These are phyloP conservation scores for Rubroshorea leprosula DNA, from an alignment of 345 rosid genomes.

Conservation along the genomic window DNA sequence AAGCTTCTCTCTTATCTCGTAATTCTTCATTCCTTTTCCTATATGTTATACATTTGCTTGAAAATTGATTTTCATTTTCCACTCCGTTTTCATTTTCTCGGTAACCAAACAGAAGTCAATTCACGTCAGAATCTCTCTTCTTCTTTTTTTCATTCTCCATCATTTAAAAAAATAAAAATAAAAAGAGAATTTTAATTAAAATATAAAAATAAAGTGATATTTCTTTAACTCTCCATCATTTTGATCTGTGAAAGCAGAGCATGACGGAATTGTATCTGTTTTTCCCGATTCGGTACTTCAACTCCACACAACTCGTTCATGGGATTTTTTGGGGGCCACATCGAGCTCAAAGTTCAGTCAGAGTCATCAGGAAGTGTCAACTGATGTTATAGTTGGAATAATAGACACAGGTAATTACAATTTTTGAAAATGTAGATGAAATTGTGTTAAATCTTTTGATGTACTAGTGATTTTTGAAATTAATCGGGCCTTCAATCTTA, in stretches of 20 bases:
- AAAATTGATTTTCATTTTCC: neutral
- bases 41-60: no score
- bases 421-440: neutral
- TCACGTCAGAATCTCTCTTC: no score
- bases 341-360: slow-evolving; percentile 15
- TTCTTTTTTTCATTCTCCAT: no score
- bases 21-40: slow-evolving; percentile 2
- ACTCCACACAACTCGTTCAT: slow-evolving; percentile 82
- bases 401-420: slow-evolving; percentile 44
- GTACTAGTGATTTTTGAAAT: neutral
- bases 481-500: neutral
- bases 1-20: slow-evolving; percentile 65
- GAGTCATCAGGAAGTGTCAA: slow-evolving; percentile 16
- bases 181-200: no score
- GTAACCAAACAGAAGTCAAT: neutral
- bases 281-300: slow-evolving; percentile 51
- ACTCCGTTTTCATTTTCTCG: neutral
- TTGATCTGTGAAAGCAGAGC: slow-evolving; percentile 29
- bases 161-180: no score
- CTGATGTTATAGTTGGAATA: slow-evolving; percentile 56
- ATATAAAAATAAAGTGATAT: no score
- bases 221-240: no score
- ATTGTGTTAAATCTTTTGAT: neutral
- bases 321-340: slow-evolving; percentile 59
- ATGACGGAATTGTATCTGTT: slow-evolving; percentile 53